phyloP scores from a whole-genome alignment of 495 filamentous ascomycete genomes.

The Aspergillus bertholletiae region DNA sequence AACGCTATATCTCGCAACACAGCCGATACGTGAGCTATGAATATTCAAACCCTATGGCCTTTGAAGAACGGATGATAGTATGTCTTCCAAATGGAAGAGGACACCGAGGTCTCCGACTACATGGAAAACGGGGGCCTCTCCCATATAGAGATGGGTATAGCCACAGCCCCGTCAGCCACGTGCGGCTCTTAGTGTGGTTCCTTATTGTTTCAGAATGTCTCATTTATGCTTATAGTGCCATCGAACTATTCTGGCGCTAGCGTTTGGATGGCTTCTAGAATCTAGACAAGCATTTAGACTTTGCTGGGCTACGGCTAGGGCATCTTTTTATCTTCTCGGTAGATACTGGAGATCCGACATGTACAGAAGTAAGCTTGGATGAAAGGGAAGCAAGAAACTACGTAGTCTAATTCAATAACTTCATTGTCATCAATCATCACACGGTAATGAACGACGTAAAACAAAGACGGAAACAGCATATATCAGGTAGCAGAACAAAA shows the following conservation, averaged over 20 bases:
- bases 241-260: not conserved
- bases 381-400: not conserved
- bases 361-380: no score
- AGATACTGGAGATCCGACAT: no score
- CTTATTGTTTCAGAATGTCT: not conserved
- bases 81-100: no score
- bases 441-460: not conserved
- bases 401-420: not conserved
- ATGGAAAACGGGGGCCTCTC: no score
- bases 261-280: not conserved
- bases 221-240: not conserved
- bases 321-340: not conserved
- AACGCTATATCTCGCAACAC: no score
- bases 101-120: no score
- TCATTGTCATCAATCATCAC: not conserved
- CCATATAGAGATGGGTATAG: no score
- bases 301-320: not conserved
- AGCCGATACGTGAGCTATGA: no score
- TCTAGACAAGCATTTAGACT: not conserved
- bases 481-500: not conserved
- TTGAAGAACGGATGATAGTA: no score
- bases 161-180: no score
- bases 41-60: no score
- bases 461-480: not conserved
- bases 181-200: not conserved